Evolutionary conservation across 208 protist species (phyloP).

Genomic region (Lotmaria passim): DNA sequence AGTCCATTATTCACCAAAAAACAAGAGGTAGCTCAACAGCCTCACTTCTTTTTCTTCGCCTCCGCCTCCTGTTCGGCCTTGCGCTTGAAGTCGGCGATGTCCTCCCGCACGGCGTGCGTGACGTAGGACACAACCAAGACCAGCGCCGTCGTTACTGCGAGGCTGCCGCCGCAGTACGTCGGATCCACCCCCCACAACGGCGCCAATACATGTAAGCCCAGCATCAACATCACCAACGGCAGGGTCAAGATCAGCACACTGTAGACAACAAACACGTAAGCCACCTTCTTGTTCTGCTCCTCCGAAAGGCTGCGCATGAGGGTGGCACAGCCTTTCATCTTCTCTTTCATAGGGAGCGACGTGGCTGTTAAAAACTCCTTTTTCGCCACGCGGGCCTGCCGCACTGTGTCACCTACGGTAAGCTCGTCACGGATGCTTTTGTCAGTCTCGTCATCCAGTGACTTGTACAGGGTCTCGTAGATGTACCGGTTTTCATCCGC

Average conservation of each 20-base stretch:
- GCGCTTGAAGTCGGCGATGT: constrained; percentile 13
- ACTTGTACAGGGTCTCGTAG: constrained; percentile 69
- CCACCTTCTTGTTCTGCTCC: constrained; percentile 46
- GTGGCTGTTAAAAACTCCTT: constrained; percentile 49
- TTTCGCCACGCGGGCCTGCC: constrained; percentile 40
- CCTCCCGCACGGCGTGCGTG: constrained; percentile 67
- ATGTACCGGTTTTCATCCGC: constrained; percentile 64
- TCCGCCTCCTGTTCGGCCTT: constrained; percentile 5
- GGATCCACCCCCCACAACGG: constrained; percentile 46
- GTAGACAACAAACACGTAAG: constrained; percentile 52
- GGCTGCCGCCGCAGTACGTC: constrained; percentile 68
- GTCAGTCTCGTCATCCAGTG: constrained; percentile 41
- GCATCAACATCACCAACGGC: constrained; percentile 62
- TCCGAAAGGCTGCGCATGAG: constrained; percentile 45
- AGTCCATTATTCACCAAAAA: too few species aligned
- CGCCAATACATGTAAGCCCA: constrained; percentile 67
- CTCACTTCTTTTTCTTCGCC: constrained; percentile 49
- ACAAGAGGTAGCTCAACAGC: neutral
- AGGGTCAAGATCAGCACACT: constrained; percentile 74
- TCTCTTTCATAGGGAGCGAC: constrained; percentile 54
- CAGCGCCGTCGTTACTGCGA: constrained; percentile 51
- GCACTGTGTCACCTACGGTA: constrained; percentile 50
- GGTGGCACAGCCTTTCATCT: constrained; percentile 46
- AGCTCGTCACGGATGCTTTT: constrained; percentile 33
- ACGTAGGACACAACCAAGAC: constrained; percentile 65